phyloP scores from a whole-genome alignment of 2,329 filamentous ascomycete species.

The Alternaria angustiovoidea region DNA sequence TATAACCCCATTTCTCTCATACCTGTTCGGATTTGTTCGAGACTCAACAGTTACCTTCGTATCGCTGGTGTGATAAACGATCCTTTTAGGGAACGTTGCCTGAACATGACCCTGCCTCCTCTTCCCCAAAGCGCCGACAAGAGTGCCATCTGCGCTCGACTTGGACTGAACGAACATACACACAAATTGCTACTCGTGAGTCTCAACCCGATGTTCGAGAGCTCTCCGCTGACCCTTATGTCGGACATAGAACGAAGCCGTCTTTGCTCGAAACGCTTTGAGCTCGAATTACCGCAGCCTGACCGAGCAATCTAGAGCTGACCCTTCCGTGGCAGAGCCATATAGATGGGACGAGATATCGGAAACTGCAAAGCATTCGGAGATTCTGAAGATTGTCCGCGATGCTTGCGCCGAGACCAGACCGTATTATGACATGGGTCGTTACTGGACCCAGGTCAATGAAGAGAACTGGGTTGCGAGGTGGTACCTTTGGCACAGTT shows the following conservation, averaged over 20 bases:
- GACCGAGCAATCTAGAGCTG: conserved; percentile 45
- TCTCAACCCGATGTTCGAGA: neutral
- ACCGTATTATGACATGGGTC: conserved; percentile 54
- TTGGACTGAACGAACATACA: conserved; percentile 53
- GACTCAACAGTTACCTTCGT: neutral
- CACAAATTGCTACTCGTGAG: conserved; percentile 58
- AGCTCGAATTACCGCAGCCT: conserved; percentile 51
- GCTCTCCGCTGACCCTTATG: conserved; percentile 13
- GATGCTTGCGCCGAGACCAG: conserved; percentile 51
- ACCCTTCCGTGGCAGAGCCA: conserved; percentile 46
- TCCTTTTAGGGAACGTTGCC: neutral
- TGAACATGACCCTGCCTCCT: conserved; percentile 28
- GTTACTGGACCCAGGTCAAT: conserved; percentile 51
- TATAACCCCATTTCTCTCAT: neutral
- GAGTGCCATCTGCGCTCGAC: conserved; percentile 52
- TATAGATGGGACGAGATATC: conserved; percentile 59
- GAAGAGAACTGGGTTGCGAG: conserved; percentile 60
- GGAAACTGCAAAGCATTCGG: conserved; percentile 57
- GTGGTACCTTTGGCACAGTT: conserved; percentile 63
- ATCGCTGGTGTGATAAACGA: conserved; percentile 3
- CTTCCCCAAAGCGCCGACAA: conserved; percentile 58
- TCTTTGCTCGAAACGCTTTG: conserved; percentile 52
- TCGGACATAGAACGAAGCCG: conserved; percentile 53
- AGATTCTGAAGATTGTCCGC: conserved; percentile 54
- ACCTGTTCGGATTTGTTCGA: neutral